Base-by-base conservation (phyloP, 495 filamentous ascomycete genomes). In the Podospora pseudoanserina region DNA sequence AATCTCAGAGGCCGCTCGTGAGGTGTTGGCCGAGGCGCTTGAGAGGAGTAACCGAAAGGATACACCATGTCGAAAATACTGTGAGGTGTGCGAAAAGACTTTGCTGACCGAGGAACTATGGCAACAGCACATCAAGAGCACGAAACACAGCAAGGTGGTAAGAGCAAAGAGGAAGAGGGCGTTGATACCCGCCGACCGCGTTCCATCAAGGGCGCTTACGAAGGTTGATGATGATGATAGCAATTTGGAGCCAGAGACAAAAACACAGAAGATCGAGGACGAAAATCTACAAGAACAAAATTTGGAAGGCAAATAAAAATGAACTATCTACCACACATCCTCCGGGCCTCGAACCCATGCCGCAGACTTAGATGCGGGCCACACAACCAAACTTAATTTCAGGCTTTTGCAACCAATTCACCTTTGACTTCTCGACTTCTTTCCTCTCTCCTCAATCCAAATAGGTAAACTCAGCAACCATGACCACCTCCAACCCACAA, bases 91-190 rank as follows among this genome's bases (percentile, higher is more conserved):
- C 74, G 70, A 83, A 13, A 89, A 89, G 66, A 90, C 88, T 4
- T 81, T 90, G 60, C 81, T 88, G 49, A 89, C 86, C 1, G 86
- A 92, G 72, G 84, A 89, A 58, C 85, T 92, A 67, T 98, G 94
- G 93, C 75, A 86, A 34, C 79, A 80, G 55, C 95, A 99, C 77
- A 73, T 93, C 5, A 87, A 85, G 66, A 88, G 93, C 67, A 83
- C 84, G 62, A 80, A 77, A 34, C 92, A 97, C 71, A 66, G 69
- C 58, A 73, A 76, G 23, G 71, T 61, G 1, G 67, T 78, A 13
- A 68, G 67, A 9, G 61, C 44, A 5, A 65, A 63, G 28, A 77
- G 64, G 60, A 74, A 68, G 64, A 76, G 76, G 67, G 68, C 60
- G 53, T 55, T 71, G 0, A 61, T 68, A 15, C 64, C 70, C 0